Base-by-base conservation (phyloP, 352 stramenopile species). In the Saprolegnia parasitica region DNA sequence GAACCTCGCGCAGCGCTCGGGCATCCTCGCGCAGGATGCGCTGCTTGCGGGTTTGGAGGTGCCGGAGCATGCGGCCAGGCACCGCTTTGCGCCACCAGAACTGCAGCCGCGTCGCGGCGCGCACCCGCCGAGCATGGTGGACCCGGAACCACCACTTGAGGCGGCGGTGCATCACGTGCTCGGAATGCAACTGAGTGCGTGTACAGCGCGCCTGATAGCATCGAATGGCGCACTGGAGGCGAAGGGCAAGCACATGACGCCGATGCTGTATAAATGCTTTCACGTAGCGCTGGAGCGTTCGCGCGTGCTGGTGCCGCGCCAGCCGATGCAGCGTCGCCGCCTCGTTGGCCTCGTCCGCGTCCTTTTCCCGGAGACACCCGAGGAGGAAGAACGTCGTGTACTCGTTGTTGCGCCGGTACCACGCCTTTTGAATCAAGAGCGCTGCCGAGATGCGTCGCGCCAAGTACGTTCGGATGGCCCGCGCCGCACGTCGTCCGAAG, bases 311-410 rank as follows among this genome's bases (percentile, higher is more conserved):
- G 13, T 76, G 71, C 16, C 72, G 74, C 42, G 76, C 84, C 61
- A 81, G 88, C 1, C 62, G 66, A 11, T 83, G 64, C 29, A 93
- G 76, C 1, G 72, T 47, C 0, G 67, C 57, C 15, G 82, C 74
- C 50, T 90, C 89, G 9, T 71, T 57, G 1, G 71, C 64, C n/a
- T 95, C 87, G 21, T 90, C 83, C 13, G 71, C 77, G 62, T 89
- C 82, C 29, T 83, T 81, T 65, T 86, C 81, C 10, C 85, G 81
- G 21, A 95, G 67, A 73, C 85, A 93, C 4, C 85, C 85, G 8
- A 95, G 79, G 16, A 95, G 67, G 16, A 95, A 62, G 64, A 93
- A 93, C 21, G 85, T 93, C 20, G 84, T 91, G 77, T 81, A 92
- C 54, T 95, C 87, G 67, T 90, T 89, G 62, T 91, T 92, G 37